Conservation (phyloP, 495 filamentous ascomycete genomes). For the Penicillium desertorum region DNA sequence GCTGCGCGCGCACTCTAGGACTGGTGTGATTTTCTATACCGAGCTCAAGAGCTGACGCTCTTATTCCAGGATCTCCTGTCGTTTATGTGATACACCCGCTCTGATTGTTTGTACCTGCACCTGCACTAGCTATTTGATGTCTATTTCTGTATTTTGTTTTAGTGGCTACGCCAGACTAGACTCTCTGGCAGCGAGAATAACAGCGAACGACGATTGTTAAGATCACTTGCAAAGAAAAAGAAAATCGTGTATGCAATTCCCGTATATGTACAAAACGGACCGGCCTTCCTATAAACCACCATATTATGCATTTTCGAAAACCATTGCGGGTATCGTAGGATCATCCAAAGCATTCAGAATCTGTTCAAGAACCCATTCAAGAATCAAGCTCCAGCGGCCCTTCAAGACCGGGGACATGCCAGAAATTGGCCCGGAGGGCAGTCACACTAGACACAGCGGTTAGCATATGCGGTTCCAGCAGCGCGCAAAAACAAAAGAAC, state of each 20-base stretch:
- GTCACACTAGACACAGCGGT: constrained; percentile 63
- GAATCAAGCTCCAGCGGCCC: constrained; percentile 66
- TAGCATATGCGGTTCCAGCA: constrained; percentile 9
- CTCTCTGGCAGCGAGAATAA: not conserved
- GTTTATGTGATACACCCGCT: constrained; percentile 30
- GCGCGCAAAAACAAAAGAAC: not conserved
- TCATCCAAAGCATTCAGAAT: not conserved
- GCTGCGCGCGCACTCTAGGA: constrained; percentile 67
- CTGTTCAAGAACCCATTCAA: not conserved
- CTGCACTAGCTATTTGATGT: constrained; percentile 1
- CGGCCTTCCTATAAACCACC: not conserved
- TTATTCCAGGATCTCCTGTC: constrained; percentile 2
- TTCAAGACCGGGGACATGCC: constrained; percentile 67
- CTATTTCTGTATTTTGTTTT: constrained; percentile 3
- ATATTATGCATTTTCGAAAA: constrained; percentile 15
- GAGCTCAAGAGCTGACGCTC: constrained; percentile 11
- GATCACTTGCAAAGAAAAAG: not conserved
- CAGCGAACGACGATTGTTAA: constrained; percentile 11
- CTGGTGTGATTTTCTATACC: constrained; percentile 7
- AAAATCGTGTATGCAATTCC: constrained; percentile 1
- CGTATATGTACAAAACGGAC: constrained; percentile 9
- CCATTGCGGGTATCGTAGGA: constrained; percentile 11
- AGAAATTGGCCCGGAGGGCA: constrained; percentile 87
- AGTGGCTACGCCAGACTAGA: not conserved
- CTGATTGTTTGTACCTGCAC: not conserved